Percentiles rank a stretch among this genome's conserved stretches.
Conservation (phyloP, 2,329 filamentous ascomycete species). For the Myriosclerotinia scirpicola region DNA sequence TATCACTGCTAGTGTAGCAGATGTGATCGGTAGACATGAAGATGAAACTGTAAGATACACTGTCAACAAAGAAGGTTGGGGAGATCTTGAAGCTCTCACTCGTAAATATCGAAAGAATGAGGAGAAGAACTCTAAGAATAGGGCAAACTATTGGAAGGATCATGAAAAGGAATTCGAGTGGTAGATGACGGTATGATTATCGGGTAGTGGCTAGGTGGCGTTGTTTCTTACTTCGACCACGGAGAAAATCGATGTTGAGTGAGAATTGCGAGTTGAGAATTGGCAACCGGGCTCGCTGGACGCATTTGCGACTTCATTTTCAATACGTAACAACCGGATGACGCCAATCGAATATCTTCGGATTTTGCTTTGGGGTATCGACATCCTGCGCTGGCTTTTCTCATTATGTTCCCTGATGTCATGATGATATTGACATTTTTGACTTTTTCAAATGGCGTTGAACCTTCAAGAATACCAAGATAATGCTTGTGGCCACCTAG, state of each 20-base stretch:
- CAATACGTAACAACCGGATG: too few relatives aligned
- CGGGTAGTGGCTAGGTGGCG: too few relatives aligned
- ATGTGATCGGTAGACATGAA: constrained; percentile 35
- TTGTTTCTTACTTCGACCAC: neutral
- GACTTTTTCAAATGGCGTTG: neutral
- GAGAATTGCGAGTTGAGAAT: neutral
- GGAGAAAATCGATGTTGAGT: neutral
- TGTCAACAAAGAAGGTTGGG: constrained; percentile 25
- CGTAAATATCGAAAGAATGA: neutral
- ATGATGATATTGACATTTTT: neutral
- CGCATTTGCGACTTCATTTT: neutral
- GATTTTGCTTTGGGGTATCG: neutral
- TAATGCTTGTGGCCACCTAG: neutral
- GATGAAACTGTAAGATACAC: constrained; percentile 43
- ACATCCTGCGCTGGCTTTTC: neutral
- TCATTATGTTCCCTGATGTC: too few relatives aligned
- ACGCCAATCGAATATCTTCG: neutral
- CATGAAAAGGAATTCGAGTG: constrained; percentile 10
- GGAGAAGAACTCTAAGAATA: constrained; percentile 8
- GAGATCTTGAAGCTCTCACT: neutral
- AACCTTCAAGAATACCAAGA: neutral
- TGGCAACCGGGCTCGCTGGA: neutral
- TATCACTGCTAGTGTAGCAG: constrained; percentile 43
- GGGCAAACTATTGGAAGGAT: constrained; percentile 14
- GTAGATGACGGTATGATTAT: neutral